These are phyloP conservation scores for Cucurbita pepo DNA, from an alignment of 306 rosid genomes.

Conservation along the genomic window DNA sequence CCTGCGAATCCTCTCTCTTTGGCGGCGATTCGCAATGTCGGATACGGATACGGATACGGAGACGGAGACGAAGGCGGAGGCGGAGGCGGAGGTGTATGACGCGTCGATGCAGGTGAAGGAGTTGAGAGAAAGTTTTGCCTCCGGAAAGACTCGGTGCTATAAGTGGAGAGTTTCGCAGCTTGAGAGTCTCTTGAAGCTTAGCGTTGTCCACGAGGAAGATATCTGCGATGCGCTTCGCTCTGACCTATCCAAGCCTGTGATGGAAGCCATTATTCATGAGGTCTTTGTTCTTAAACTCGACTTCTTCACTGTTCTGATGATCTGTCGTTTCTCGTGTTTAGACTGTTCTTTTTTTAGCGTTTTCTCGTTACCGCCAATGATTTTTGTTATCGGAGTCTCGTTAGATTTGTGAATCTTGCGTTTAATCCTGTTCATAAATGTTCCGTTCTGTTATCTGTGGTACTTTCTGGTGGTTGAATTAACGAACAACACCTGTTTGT, in stretches of 20 bases:
- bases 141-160: constrained; percentile 23
- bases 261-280: constrained; percentile 52
- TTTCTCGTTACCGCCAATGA: neutral
- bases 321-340: neutral
- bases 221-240: constrained; percentile 28
- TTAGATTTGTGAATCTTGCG: neutral
- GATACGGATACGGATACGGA: too few species aligned
- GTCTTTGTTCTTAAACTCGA: constrained; percentile 10
- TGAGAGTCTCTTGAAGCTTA: constrained; percentile 5
- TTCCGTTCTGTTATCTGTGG: neutral
- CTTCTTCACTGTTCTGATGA: neutral
- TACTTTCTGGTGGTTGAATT: neutral
- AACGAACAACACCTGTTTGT: neutral
- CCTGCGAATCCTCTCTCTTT: neutral
- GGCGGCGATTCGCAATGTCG: neutral
- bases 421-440: neutral
- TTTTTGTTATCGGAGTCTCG: neutral
- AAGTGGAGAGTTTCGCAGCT: constrained; percentile 33
- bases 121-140: constrained; percentile 4
- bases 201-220: constrained; percentile 18
- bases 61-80: neutral
- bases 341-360: neutral
- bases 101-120: constrained; percentile 13
- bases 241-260: constrained; percentile 47
- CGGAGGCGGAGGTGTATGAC: neutral